Evolutionary conservation across 257 asterid genomes (phyloP).

Genomic region (Catharanthus roseus): DNA sequence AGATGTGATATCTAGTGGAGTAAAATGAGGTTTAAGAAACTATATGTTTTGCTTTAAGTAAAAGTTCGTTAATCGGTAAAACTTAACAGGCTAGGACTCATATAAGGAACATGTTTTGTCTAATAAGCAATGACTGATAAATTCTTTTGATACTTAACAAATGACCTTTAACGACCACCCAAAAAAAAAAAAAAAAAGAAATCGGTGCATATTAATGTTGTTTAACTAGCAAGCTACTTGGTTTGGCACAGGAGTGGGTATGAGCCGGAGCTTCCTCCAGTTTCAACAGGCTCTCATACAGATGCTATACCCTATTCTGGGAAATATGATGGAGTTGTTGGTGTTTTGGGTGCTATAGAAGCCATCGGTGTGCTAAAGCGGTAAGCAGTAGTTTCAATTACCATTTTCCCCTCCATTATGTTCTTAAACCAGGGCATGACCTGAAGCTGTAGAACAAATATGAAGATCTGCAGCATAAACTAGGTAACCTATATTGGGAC

Average conservation of each 20-base stretch:
- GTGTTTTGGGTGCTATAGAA: conserved; percentile 96
- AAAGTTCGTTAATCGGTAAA: neutral
- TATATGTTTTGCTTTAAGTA: neutral
- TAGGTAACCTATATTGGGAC: neutral
- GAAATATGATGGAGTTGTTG: conserved; percentile 91
- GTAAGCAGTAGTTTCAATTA: conserved; percentile 28
- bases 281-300: conserved; percentile 82
- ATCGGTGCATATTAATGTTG: neutral
- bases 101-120: neutral
- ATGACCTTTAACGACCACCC: neutral
- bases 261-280: conserved; percentile 69
- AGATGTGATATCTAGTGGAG: neutral
- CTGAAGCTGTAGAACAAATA: neutral
- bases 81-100: neutral
- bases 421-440: neutral
- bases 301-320: conserved; percentile 98
- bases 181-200: too few species aligned
- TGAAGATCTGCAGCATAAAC: neutral
- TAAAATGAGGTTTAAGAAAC: neutral
- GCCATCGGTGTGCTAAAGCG: conserved; percentile 79
- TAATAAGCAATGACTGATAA: neutral
- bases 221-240: neutral
- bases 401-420: neutral
- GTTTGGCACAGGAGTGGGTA: conserved; percentile 53
- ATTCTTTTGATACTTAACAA: neutral